These are phyloP conservation scores for Spizellomyces sp. DNA, from an alignment of 192 early-diverging fungal species.

Conservation along the genomic window DNA sequence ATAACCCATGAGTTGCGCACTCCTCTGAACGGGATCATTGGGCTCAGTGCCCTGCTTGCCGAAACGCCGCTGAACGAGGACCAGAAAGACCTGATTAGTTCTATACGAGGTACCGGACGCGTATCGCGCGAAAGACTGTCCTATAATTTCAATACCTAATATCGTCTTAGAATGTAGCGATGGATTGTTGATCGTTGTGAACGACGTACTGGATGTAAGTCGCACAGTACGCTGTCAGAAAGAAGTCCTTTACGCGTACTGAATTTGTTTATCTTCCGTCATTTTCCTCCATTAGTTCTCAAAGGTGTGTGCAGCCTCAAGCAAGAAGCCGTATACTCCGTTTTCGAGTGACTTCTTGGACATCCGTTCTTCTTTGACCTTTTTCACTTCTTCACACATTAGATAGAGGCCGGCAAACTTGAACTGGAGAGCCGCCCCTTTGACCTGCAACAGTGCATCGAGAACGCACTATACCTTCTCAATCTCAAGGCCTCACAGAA, in stretches of 20 bases:
- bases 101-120: slow-evolving; percentile 8
- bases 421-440: slow-evolving; percentile 24
- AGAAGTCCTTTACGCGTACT: too few relatives aligned
- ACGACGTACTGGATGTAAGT: slow-evolving; percentile 16
- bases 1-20: slow-evolving; percentile 25
- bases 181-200: slow-evolving; percentile 30
- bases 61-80: slow-evolving; percentile 29
- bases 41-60: slow-evolving; percentile 26
- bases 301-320: background rate
- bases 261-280: too few relatives aligned
- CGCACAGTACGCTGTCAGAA: too few relatives aligned
- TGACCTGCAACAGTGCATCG: slow-evolving; percentile 21
- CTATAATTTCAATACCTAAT: background rate
- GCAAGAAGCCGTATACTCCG: background rate
- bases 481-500: slow-evolving; percentile 75
- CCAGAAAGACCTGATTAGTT: slow-evolving; percentile 26
- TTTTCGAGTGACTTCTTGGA: too few relatives aligned
- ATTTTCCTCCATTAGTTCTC: background rate
- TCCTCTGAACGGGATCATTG: slow-evolving; percentile 26
- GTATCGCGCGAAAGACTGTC: background rate
- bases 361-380: too few relatives aligned
- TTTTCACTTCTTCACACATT: too few relatives aligned
- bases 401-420: slow-evolving; percentile 29
- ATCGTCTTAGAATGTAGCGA: slow-evolving; percentile 17
- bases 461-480: slow-evolving; percentile 66